Conservation (phyloP, 2,329 filamentous ascomycete species). For the Botrytis cinerea region DNA sequence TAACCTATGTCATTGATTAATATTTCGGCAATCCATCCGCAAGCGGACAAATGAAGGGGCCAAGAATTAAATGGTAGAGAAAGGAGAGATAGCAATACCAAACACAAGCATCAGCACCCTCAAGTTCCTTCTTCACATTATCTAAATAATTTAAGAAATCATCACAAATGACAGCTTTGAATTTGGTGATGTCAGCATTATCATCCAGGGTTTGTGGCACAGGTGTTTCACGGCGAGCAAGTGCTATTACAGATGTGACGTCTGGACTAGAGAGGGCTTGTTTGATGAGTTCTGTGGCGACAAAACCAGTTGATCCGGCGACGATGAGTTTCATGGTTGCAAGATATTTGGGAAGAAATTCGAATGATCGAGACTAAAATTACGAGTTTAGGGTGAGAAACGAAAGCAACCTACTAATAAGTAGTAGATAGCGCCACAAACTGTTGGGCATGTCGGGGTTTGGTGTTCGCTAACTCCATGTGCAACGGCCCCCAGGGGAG, state of each 20-base stretch:
- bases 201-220: constrained; percentile 23
- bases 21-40: not conserved
- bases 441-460: not conserved
- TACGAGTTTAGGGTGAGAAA: not conserved
- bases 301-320: constrained; percentile 42
- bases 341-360: not conserved
- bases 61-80: not conserved
- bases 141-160: constrained; percentile 43
- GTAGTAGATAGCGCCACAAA: not conserved
- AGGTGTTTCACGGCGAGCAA: constrained; percentile 36
- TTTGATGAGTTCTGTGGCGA: constrained; percentile 43
- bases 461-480: not conserved
- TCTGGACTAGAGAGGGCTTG: constrained; percentile 40
- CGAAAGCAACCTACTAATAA: not conserved
- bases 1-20: constrained; percentile 40
- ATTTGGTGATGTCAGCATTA: constrained; percentile 31
- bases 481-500: not conserved
- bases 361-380: not conserved
- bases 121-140: constrained; percentile 39
- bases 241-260: constrained; percentile 40
- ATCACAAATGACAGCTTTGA: constrained; percentile 40
- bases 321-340: constrained; percentile 43
- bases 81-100: constrained; percentile 37
- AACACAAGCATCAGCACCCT: constrained; percentile 43
- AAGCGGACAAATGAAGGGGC: not conserved